A percentile compares a stretch with the other conserved stretches of the same genome.
These are phyloP conservation scores for Pelargonium fulgidum DNA, from an alignment of 441 rosid species.

Conservation along the genomic window DNA sequence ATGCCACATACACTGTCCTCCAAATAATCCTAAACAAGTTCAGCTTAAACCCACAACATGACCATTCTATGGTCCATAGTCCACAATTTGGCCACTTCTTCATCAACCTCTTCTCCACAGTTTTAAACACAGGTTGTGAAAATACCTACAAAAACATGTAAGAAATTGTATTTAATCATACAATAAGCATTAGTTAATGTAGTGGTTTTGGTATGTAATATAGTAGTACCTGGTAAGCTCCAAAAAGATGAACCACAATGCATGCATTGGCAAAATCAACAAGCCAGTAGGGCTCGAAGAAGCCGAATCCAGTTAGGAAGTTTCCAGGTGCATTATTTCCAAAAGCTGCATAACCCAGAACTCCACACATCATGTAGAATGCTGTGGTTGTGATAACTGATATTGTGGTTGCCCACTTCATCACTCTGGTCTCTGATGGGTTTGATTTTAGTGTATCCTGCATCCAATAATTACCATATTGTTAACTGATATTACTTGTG, in stretches of 20 bases:
- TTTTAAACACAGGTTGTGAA: background rate
- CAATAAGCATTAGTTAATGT: background rate
- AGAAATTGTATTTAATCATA: background rate
- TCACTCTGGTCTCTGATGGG: slow-evolving; percentile 46
- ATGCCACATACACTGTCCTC: slow-evolving; percentile 6
- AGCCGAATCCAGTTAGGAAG: slow-evolving; percentile 54
- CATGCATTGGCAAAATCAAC: slow-evolving; percentile 47
- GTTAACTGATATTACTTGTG: too few relatives aligned
- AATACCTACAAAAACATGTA: background rate
- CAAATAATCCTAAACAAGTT: background rate
- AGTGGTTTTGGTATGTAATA: background rate
- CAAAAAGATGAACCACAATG: slow-evolving; percentile 47
- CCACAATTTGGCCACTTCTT: background rate
- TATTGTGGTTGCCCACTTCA: slow-evolving; percentile 44
- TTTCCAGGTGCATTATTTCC: slow-evolving; percentile 51
- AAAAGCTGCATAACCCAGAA: slow-evolving; percentile 53
- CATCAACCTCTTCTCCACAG: background rate
- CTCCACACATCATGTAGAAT: slow-evolving; percentile 48
- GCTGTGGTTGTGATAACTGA: slow-evolving; percentile 40
- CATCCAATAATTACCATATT: background rate
- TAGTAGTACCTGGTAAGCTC: slow-evolving; percentile 49
- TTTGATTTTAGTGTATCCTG: slow-evolving; percentile 50
- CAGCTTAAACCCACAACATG: background rate
- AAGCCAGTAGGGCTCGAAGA: slow-evolving; percentile 60
- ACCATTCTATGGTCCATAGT: background rate